These are phyloP conservation scores for Colletotrichum spinosum DNA, from an alignment of 2,329 filamentous ascomycete species.

Conservation along the genomic window DNA sequence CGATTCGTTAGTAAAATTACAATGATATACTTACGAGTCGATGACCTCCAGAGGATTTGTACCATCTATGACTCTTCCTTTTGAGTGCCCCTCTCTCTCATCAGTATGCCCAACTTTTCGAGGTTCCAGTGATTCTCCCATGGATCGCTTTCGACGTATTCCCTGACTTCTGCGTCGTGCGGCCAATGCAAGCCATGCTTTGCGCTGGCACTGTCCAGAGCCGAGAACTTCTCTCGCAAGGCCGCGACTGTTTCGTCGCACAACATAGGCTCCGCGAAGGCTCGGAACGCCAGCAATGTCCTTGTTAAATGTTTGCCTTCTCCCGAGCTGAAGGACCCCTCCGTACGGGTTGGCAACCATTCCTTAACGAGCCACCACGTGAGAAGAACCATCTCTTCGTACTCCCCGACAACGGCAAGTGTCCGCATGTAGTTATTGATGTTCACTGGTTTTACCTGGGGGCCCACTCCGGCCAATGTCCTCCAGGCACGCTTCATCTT, in stretches of 20 bases:
- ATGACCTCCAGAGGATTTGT: too few species aligned
- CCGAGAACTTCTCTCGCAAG: conserved; percentile 40
- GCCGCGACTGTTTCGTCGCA: conserved; percentile 46
- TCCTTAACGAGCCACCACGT: conserved; percentile 69
- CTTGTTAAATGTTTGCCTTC: conserved; percentile 44
- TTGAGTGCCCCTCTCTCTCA: background rate
- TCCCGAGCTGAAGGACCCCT: conserved; percentile 49
- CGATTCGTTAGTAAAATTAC: too few species aligned
- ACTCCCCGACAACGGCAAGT: conserved; percentile 71
- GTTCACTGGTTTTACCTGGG: conserved; percentile 53
- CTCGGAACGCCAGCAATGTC: conserved; percentile 60
- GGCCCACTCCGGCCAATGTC: background rate
- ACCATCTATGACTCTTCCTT: background rate
- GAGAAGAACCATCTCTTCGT: conserved; percentile 66
- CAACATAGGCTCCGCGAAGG: conserved; percentile 59
- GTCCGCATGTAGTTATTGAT: conserved; percentile 69
- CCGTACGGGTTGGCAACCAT: conserved; percentile 49
- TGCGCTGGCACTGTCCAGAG: conserved; percentile 37
- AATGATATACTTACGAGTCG: too few species aligned
- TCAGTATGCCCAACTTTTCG: conserved; percentile 5
- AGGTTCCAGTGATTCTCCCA: conserved; percentile 29
- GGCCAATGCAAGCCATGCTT: conserved; percentile 50
- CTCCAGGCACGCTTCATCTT: conserved; percentile 10
- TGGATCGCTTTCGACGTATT: conserved; percentile 44
- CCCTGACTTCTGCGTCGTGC: conserved; percentile 47